Base-by-base conservation (phyloP, 257 asterid genomes). In the Solanum chiquidenum region DNA sequence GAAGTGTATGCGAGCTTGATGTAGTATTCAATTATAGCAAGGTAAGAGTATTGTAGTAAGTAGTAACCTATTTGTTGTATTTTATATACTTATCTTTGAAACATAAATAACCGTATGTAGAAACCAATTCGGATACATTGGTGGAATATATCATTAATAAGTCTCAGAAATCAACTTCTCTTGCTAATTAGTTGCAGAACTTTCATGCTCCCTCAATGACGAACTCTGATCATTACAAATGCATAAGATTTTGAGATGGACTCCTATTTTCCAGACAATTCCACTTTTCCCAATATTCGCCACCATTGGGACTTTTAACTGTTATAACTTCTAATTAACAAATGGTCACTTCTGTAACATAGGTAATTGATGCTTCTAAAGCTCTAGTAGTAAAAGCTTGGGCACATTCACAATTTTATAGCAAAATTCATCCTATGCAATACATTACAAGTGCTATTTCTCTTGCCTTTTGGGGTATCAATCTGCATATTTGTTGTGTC, bases 1-100 rank as follows among this genome's bases (percentile, higher is more conserved):
- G 84, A 80, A 80, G 89, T 87, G 92, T 90, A 72, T 90, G 92
- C 84, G 91, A 90, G 89, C 90, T 89, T 75, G 91, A 89, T 69
- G 69, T 90, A 10, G 60, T 89, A 49, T 85, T 90, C 86, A 90
- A 89, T 55, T 87, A 87, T 83, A 83, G 76, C 87, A 89, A 90
- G 91, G 91, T 90, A 80, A 20, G 34, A 58, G 64, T 7, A 38
- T 73, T 89, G 38, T 55, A 76, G 10, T 40, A 34, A 25, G 38
- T 55, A 76, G 10, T 40, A 34, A 25, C 77, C 35, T 87, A 14
- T 85, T 75, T 68, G n/a, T 21, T 84, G n/a, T 79, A 44, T 25
- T 14, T 68, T n/a, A 23, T n/a, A 10, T n/a, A 16, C 79, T 27
- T 62, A 16, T 13, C 31, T 38, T 29, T 38, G 87, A 64, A 25